These are phyloP conservation scores for Scheffersomyces parashehatae DNA, from an alignment of 1,139 yeast genomes.

Conservation along the genomic window DNA sequence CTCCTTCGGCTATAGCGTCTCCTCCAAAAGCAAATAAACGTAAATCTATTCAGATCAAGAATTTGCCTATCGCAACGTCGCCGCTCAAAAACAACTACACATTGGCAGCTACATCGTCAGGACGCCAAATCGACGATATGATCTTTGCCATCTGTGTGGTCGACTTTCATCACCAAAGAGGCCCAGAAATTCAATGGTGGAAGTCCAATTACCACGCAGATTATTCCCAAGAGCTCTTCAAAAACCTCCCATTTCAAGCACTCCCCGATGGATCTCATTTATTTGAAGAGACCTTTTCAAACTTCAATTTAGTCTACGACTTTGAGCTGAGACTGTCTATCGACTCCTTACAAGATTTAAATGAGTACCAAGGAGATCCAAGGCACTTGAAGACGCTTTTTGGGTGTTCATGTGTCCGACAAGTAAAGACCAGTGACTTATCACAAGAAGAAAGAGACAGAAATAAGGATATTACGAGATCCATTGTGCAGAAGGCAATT, in stretches of 20 bases:
- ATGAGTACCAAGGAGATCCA: constrained; percentile 45
- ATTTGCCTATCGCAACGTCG: constrained; percentile 29
- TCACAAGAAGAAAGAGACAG: constrained; percentile 44
- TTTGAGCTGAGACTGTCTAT: constrained; percentile 50
- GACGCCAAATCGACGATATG: constrained; percentile 27
- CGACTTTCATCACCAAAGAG: constrained; percentile 90
- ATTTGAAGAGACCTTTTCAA: constrained; percentile 90
- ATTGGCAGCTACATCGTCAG: neutral
- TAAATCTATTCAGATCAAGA: constrained; percentile 36
- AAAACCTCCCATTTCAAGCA: constrained; percentile 91
- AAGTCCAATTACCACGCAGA: constrained; percentile 57
- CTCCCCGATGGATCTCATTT: constrained; percentile 93
- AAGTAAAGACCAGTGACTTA: constrained; percentile 66
- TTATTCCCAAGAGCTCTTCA: constrained; percentile 59
- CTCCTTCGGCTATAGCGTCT: neutral
- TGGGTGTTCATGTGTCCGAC: constrained; percentile 93
- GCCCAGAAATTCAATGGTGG: constrained; percentile 96
- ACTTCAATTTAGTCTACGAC: constrained; percentile 83
- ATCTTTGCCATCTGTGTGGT: constrained; percentile 87
- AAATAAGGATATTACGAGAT: constrained; percentile 74
- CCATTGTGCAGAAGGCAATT: constrained; percentile 88
- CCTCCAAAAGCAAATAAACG: neutral
- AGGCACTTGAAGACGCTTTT: constrained; percentile 69
- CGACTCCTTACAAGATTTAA: constrained; percentile 45
- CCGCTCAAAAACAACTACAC: constrained; percentile 5